phyloP scores from a whole-genome alignment of 768 basidiomycete species.

The Gyrodon lividus region DNA sequence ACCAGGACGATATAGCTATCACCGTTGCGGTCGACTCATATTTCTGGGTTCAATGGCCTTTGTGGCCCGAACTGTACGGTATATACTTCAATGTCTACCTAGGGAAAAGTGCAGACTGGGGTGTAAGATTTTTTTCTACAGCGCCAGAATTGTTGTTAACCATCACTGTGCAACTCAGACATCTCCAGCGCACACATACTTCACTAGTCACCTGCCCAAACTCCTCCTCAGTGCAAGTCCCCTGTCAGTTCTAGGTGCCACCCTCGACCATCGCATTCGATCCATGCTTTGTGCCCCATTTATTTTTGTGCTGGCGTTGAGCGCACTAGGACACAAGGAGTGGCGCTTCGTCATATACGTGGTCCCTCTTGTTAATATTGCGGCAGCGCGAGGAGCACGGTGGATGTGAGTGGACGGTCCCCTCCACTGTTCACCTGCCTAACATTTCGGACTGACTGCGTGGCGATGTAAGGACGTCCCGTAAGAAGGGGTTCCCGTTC shows the following conservation, averaged over 20 bases:
- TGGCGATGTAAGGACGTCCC: constrained; percentile 38
- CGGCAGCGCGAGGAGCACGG: constrained; percentile 64
- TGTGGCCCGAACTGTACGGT: constrained; percentile 87
- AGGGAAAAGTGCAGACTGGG: constrained; percentile 91
- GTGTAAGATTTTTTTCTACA: constrained; percentile 51
- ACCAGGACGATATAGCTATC: constrained; percentile 39
- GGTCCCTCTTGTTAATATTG: constrained; percentile 77
- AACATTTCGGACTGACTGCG: not conserved
- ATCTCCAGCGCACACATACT: constrained; percentile 69
- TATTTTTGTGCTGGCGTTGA: constrained; percentile 61
- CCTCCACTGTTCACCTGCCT: not conserved
- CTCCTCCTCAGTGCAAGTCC: constrained; percentile 67
- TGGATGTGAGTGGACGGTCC: constrained; percentile 53
- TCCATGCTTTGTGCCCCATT: constrained; percentile 51
- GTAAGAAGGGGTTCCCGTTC: constrained; percentile 47
- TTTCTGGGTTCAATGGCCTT: constrained; percentile 69
- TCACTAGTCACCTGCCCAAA: constrained; percentile 70
- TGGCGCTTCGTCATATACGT: constrained; percentile 95
- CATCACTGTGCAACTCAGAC: constrained; percentile 40
- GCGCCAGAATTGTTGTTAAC: constrained; percentile 3
- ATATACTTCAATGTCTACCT: constrained; percentile 84
- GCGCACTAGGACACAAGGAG: constrained; percentile 87
- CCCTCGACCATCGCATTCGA: constrained; percentile 48
- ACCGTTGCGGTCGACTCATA: constrained; percentile 76
- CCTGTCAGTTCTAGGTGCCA: constrained; percentile 53